A percentile compares a stretch with the other conserved stretches of the same genome.
Evolutionary conservation across 2,329 filamentous ascomycete species (phyloP).

Genomic region (Cercospora beticola): DNA sequence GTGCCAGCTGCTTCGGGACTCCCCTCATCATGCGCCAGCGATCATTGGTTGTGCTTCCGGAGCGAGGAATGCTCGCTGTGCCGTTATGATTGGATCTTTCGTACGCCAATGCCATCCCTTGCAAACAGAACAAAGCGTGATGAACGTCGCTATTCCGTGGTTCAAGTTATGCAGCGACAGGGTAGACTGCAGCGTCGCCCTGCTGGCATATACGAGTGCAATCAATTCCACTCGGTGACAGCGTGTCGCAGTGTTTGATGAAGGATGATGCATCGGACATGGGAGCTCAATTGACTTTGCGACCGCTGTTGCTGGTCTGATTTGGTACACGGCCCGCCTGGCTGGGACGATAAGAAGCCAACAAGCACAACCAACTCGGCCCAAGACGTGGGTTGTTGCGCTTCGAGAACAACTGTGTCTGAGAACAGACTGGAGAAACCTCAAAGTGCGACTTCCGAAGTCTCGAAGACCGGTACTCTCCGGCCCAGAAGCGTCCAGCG

Average conservation of each 20-base stretch:
- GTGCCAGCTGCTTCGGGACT: slow-evolving; percentile 4
- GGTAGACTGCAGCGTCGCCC: background rate
- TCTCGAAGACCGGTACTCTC: background rate
- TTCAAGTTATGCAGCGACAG: background rate
- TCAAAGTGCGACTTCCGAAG: background rate
- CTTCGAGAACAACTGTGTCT: background rate
- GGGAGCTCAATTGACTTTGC: background rate
- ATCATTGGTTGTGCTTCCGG: background rate
- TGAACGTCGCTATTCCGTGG: background rate
- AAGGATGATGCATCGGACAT: background rate
- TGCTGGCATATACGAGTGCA: background rate
- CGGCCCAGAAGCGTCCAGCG: slow-evolving; percentile 1
- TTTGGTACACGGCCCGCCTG: background rate
- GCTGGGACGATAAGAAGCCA: background rate
- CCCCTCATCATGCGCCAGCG: slow-evolving; percentile 3
- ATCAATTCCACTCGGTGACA: background rate
- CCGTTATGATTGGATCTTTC: slow-evolving; percentile 10
- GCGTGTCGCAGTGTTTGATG: background rate
- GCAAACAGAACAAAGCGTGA: background rate
- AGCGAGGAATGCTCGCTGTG: background rate
- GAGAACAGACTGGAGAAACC: background rate
- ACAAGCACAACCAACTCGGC: background rate
- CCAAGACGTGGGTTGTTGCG: background rate
- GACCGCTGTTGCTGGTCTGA: background rate
- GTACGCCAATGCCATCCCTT: slow-evolving; percentile 1